These are phyloP conservation scores for Verticillium isaacii DNA, from an alignment of 2,329 filamentous ascomycete genomes.

Conservation along the genomic window DNA sequence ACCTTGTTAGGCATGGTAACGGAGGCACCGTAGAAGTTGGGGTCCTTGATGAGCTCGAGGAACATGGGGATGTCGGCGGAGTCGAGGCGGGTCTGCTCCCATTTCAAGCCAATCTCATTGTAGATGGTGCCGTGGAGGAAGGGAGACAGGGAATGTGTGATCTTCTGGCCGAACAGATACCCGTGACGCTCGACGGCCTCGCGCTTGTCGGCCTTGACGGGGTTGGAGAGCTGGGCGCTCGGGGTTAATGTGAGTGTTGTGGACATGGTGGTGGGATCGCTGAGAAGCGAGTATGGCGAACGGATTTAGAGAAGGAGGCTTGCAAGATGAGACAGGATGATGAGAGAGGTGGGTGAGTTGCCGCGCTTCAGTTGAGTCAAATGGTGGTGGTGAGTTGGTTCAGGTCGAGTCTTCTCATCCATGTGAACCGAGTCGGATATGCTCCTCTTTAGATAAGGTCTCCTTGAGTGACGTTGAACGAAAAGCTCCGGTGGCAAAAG, in stretches of 20 bases:
- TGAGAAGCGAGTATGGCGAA: background rate
- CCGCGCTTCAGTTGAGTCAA: background rate
- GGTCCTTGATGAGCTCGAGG: conserved; percentile 46
- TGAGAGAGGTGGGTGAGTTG: background rate
- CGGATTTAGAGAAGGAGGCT: background rate
- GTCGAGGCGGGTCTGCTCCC: conserved; percentile 49
- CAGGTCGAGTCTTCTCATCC: background rate
- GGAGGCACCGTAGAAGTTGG: conserved; percentile 63
- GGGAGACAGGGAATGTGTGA: conserved; percentile 51
- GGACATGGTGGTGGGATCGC: background rate
- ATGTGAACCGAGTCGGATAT: background rate
- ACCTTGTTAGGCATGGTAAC: conserved; percentile 86
- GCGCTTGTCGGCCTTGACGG: background rate
- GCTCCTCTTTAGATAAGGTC: background rate
- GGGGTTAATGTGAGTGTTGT: background rate
- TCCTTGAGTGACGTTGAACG: background rate
- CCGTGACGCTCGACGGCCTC: conserved; percentile 36
- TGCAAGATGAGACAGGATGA: background rate
- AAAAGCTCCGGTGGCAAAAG: background rate
- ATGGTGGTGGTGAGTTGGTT: background rate
- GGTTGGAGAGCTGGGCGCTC: background rate
- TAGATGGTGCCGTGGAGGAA: conserved; percentile 51
- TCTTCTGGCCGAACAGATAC: conserved; percentile 54
- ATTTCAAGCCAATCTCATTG: conserved; percentile 41
- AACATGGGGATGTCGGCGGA: conserved; percentile 45